phyloP scores from a whole-genome alignment of 306 rosid species.

The Vigna angularis region DNA sequence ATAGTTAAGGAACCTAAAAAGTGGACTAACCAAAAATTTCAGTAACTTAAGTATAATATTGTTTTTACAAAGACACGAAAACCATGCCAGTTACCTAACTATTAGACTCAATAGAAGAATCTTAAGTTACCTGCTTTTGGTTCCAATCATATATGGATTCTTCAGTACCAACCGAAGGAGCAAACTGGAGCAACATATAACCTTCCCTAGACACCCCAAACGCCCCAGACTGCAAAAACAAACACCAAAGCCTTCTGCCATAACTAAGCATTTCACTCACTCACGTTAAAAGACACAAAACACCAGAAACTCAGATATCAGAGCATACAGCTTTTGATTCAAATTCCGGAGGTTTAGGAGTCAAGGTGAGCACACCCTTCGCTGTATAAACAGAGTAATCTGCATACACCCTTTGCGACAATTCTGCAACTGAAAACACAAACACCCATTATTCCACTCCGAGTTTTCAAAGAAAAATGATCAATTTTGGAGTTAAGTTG shows the following conservation, averaged over 20 bases:
- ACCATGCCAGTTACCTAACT: not conserved
- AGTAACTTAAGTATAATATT: no score
- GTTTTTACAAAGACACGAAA: no score
- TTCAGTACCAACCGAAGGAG: constrained; percentile 65
- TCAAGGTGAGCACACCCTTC: constrained; percentile 76
- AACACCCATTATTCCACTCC: constrained; percentile 5
- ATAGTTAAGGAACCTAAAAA: no score
- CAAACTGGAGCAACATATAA: constrained; percentile 77
- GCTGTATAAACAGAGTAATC: constrained; percentile 82
- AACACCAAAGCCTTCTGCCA: constrained; percentile 40
- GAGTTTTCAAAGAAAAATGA: not conserved
- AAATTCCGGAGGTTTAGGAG: constrained; percentile 83
- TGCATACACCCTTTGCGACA: constrained; percentile 68
- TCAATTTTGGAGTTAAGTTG: not conserved
- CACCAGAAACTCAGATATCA: constrained; percentile 14
- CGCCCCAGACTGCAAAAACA: constrained; percentile 73
- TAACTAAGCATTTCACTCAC: constrained; percentile 8
- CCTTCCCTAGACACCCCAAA: constrained; percentile 77
- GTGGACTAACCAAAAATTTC: no score
- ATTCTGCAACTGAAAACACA: constrained; percentile 53
- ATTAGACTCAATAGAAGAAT: constrained; percentile 16
- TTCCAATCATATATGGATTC: constrained; percentile 76
- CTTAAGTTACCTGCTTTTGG: constrained; percentile 73
- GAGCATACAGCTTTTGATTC: constrained; percentile 64
- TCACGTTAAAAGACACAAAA: not conserved